Percentiles rank a stretch among this genome's conserved stretches.
Conservation (phyloP, 2,329 filamentous ascomycete genomes). For the Penicillium hordei region DNA sequence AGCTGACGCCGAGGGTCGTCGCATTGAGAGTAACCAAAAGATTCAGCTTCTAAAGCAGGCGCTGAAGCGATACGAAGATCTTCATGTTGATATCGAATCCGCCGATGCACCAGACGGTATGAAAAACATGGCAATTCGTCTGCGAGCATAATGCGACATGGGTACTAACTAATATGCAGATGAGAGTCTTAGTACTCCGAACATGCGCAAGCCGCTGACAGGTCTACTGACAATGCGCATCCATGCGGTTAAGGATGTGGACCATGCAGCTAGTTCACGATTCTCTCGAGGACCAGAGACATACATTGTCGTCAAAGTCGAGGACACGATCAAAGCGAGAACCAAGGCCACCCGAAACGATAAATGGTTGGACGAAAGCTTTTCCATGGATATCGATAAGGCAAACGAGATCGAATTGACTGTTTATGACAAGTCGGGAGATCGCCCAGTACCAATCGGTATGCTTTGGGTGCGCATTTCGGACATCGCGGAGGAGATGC, state of each 20-base stretch:
- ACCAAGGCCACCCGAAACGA: slow-evolving; percentile 84
- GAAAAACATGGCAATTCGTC: slow-evolving; percentile 26
- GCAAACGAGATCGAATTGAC: slow-evolving; percentile 98
- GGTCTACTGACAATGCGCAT: slow-evolving; percentile 86
- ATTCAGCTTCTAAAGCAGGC: slow-evolving; percentile 94
- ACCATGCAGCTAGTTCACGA: slow-evolving; percentile 78
- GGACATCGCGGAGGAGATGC: slow-evolving; percentile 96
- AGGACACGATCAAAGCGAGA: slow-evolving; percentile 85
- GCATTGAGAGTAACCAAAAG: slow-evolving; percentile 96
- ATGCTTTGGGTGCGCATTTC: slow-evolving; percentile 96
- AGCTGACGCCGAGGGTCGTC: slow-evolving; percentile 82
- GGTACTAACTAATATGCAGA: slow-evolving; percentile 57
- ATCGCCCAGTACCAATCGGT: slow-evolving; percentile 87
- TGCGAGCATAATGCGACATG: background rate
- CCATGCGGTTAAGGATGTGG: slow-evolving; percentile 87
- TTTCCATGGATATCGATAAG: slow-evolving; percentile 93
- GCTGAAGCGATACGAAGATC: slow-evolving; percentile 92
- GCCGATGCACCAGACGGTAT: slow-evolving; percentile 77
- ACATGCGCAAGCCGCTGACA: slow-evolving; percentile 91
- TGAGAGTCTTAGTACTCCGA: slow-evolving; percentile 93
- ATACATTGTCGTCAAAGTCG: slow-evolving; percentile 93
- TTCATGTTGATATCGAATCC: slow-evolving; percentile 88
- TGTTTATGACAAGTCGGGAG: slow-evolving; percentile 91
- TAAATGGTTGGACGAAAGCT: slow-evolving; percentile 86
- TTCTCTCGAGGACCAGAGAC: slow-evolving; percentile 93